Evolutionary conservation across 1,284 basidiomycete species (phyloP).

Genomic region (Hemileia vastatrix): DNA sequence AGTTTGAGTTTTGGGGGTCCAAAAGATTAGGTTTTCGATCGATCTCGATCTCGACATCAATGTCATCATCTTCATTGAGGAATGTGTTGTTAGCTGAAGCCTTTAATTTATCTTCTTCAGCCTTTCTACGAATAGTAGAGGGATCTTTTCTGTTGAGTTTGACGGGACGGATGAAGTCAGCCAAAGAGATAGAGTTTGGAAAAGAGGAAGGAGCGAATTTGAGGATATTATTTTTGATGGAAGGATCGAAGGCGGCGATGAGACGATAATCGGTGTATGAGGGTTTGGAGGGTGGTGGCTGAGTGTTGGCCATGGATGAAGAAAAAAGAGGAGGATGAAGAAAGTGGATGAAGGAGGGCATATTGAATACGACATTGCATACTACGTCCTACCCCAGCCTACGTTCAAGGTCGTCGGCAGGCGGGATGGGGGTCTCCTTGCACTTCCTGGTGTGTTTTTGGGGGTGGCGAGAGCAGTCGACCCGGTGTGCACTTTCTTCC

Average conservation of each 20-base stretch:
- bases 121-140: conserved; percentile 40
- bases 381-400: too few species aligned
- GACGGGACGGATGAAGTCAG: conserved; percentile 50
- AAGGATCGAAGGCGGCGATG: conserved; percentile 12
- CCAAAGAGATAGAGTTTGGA: not conserved
- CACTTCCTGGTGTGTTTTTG: too few species aligned
- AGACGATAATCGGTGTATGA: not conserved
- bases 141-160: conserved; percentile 75
- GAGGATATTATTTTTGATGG: conserved; percentile 16
- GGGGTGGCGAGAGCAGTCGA: too few species aligned
- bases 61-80: conserved; percentile 45
- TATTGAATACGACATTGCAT: too few species aligned
- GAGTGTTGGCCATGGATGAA: too few species aligned
- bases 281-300: not conserved
- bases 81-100: conserved; percentile 35
- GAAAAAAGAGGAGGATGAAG: too few species aligned
- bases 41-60: conserved; percentile 30
- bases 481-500: too few species aligned
- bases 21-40: conserved; percentile 49
- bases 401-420: too few species aligned
- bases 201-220: conserved; percentile 23
- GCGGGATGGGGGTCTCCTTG: too few species aligned
- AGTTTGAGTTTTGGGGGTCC: too few species aligned
- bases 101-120: conserved; percentile 48
- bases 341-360: too few species aligned